Evolutionary conservation across 495 filamentous ascomycete genomes (phyloP), one percentile per base, ranked within the genome.

Genomic region (Evansstolkia leycettana): DNA sequence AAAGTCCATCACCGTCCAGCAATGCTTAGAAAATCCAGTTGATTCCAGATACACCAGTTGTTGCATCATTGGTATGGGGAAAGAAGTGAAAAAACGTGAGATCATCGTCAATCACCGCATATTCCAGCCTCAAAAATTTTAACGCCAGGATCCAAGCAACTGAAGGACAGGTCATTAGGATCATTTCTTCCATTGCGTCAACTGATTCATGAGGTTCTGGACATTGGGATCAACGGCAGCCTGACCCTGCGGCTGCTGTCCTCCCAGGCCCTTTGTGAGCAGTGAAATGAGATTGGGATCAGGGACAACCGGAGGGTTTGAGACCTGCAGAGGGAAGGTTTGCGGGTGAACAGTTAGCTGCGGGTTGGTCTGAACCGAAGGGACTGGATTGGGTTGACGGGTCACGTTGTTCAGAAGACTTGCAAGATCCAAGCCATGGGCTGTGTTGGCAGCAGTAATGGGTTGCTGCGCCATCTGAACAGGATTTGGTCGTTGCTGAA

Each of bases 111-210:
- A 29, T n/a, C 5, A 5, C 27, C 27, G 11, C 12, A 16, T 15
- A 5, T 17, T 31, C 12, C 29, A 17, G 16, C 5, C 15, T 31
- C 29, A 17, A 31, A 10, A 7, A n/a, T 8, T 39, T 40, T 36
- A 43, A 43, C 40, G 45, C 45, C 40, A 13, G 37, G 41, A 40
- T 35, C 42, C 42, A 17, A 25, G 25, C 29, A 31, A 47, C 36
- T 43, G 37, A 19, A 39, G 17, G 35, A 48, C 29, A 39, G 31
- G 37, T 51, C 26, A 42, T 46, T 33, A 52, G 33, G 57, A 52
- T 70, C 60, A 73, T 57, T 72, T 69, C 48, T 67, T 72, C 60
- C 72, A 78, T 49, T 69, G 74, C 8, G 70, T 59, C 43, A 79
- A 51, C 41, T 78, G 73, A 34, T 70, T 67, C 65, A 78, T 70